Conservation (phyloP, 1,284 basidiomycete genomes). For the Cryptococcus jaspeensis region DNA sequence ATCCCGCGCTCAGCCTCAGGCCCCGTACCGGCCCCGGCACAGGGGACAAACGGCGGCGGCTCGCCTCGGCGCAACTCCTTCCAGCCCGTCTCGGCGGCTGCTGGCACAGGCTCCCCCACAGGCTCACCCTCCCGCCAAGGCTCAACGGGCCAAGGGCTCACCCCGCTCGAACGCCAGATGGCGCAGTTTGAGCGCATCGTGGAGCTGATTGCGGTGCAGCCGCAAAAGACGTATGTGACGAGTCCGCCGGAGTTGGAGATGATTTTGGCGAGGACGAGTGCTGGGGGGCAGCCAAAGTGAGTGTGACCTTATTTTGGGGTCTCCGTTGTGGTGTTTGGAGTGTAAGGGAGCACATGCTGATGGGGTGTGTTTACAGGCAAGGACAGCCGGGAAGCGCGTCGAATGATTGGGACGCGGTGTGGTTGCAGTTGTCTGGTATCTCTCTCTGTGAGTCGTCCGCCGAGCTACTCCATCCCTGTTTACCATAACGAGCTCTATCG, state of each 20-base stretch:
- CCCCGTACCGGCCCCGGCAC: slow-evolving; percentile 16
- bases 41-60: slow-evolving; percentile 1
- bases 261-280: slow-evolving; percentile 50
- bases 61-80: background rate
- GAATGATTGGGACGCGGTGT: slow-evolving; percentile 89
- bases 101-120: background rate
- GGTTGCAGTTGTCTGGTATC: slow-evolving; percentile 90
- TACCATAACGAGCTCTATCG: background rate
- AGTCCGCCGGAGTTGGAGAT: slow-evolving; percentile 52
- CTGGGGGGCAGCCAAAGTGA: slow-evolving; percentile 50
- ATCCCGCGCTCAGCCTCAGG: slow-evolving; percentile 26
- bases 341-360: slow-evolving; percentile 10
- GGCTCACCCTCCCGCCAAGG: background rate
- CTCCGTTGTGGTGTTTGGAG: slow-evolving; percentile 64
- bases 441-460: slow-evolving; percentile 64
- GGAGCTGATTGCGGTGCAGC: slow-evolving; percentile 48
- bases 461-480: background rate
- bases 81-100: background rate
- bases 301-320: slow-evolving; percentile 8
- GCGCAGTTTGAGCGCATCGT: slow-evolving; percentile 41
- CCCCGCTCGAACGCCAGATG: background rate
- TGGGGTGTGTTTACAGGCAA: slow-evolving; percentile 57
- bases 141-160: background rate
- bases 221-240: slow-evolving; percentile 52
- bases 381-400: slow-evolving; percentile 71